Conservation (phyloP, 1,284 basidiomycete species). For the Fomitopsis betulina region DNA sequence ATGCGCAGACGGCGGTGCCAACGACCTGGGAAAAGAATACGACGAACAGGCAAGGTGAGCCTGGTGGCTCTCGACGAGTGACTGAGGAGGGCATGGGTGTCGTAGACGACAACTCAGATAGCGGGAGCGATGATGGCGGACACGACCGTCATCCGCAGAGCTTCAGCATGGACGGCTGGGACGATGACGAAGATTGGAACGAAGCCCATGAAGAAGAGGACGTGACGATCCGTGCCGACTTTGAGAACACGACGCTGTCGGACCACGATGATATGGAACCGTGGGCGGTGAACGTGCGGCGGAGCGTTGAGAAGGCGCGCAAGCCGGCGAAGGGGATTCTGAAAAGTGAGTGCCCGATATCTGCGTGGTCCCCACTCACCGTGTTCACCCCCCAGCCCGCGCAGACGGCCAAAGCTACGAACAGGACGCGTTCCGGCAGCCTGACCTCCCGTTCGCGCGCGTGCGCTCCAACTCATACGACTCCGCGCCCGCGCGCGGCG, state of each 20-base stretch:
- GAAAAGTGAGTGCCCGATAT: slow-evolving; percentile 61
- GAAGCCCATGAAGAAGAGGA: slow-evolving; percentile 74
- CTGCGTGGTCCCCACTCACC: slow-evolving; percentile 18
- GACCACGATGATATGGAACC: slow-evolving; percentile 59
- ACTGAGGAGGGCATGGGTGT: slow-evolving; percentile 68
- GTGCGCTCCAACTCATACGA: slow-evolving; percentile 80
- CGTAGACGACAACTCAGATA: slow-evolving; percentile 59
- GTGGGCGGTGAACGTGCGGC: slow-evolving; percentile 68
- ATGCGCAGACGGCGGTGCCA: slow-evolving; percentile 41
- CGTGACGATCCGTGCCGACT: slow-evolving; percentile 60
- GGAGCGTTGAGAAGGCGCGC: slow-evolving; percentile 60
- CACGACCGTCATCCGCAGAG: slow-evolving; percentile 36
- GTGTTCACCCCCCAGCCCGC: slow-evolving; percentile 17
- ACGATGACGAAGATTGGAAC: slow-evolving; percentile 64
- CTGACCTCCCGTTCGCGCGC: slow-evolving; percentile 42
- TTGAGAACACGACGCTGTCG: slow-evolving; percentile 41
- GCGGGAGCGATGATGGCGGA: slow-evolving; percentile 39
- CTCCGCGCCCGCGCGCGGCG: slow-evolving; percentile 43
- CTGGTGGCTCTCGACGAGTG: slow-evolving; percentile 33
- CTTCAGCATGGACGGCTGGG: slow-evolving; percentile 56
- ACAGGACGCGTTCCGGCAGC: slow-evolving; percentile 52
- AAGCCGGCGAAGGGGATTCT: slow-evolving; percentile 82
- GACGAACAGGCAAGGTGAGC: slow-evolving; percentile 42
- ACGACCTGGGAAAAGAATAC: slow-evolving; percentile 81
- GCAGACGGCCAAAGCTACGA: slow-evolving; percentile 60